Evolutionary conservation across 257 asterid genomes (phyloP).

Genomic region (Solanum neorickii): DNA sequence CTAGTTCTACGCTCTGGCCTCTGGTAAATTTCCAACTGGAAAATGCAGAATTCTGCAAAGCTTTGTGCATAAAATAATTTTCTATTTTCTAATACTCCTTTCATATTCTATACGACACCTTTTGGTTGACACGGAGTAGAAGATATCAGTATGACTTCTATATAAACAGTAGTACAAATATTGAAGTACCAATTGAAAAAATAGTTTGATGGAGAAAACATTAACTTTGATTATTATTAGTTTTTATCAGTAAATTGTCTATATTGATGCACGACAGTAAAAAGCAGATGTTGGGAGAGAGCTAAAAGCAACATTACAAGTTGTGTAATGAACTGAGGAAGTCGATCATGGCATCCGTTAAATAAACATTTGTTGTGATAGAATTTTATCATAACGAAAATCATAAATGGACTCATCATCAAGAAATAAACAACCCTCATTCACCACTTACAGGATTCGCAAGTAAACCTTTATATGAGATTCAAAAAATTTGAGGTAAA

Average conservation of each 20-base stretch:
- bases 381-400: neutral
- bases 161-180: neutral
- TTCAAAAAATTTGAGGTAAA: too few species aligned
- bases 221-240: neutral
- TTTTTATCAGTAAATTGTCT: neutral
- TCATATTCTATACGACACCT: neutral
- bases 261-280: neutral
- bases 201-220: neutral
- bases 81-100: neutral
- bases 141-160: neutral
- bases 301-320: neutral
- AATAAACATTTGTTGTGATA: neutral
- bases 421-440: neutral
- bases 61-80: neutral
- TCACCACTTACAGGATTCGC: neutral
- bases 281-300: neutral
- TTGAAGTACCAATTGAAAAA: neutral
- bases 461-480: neutral
- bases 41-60: neutral
- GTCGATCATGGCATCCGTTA: neutral
- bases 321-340: neutral
- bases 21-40: neutral
- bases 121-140: neutral
- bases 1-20: neutral
- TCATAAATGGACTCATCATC: neutral